phyloP scores from a whole-genome alignment of 176 grass and related monocot genomes.

The Carex myosuroides region DNA sequence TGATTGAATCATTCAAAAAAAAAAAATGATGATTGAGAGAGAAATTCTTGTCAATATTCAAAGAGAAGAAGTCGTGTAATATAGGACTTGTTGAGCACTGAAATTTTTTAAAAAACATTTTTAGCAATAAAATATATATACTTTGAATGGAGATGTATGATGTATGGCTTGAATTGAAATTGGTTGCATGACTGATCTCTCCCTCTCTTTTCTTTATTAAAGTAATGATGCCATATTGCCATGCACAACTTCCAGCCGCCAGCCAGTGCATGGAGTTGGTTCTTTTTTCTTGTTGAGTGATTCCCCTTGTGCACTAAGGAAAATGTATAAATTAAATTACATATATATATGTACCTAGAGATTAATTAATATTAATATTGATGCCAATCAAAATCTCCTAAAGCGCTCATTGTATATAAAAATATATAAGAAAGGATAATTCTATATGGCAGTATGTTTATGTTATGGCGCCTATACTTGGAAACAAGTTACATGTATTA shows the following conservation, averaged over 20 bases:
- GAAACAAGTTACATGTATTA: too few relatives aligned
- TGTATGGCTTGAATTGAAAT: slow-evolving; percentile 10
- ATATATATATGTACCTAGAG: neutral
- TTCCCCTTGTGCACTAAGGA: neutral
- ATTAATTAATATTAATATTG: neutral
- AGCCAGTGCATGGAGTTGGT: neutral
- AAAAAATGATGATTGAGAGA: neutral
- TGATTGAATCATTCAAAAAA: neutral
- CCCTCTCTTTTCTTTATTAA: slow-evolving; percentile 14
- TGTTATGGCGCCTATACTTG: too few relatives aligned
- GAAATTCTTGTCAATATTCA: neutral
- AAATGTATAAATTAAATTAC: neutral
- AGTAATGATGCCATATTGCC: slow-evolving; percentile 12
- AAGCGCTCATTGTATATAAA: neutral
- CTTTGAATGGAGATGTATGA: slow-evolving; percentile 20
- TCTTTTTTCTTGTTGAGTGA: neutral
- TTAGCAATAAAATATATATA: neutral
- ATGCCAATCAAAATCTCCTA: neutral
- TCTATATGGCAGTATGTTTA: too few relatives aligned
- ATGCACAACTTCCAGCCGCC: slow-evolving; percentile 1
- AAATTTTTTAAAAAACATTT: neutral
- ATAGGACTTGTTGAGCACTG: neutral
- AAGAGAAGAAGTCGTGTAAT: slow-evolving; percentile 7
- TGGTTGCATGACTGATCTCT: slow-evolving; percentile 14
- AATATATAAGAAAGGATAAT: neutral